Percentiles rank a stretch among this genome's conserved stretches.
phyloP scores from a whole-genome alignment of 805 yeast species.

The Ogataea philodendri region DNA sequence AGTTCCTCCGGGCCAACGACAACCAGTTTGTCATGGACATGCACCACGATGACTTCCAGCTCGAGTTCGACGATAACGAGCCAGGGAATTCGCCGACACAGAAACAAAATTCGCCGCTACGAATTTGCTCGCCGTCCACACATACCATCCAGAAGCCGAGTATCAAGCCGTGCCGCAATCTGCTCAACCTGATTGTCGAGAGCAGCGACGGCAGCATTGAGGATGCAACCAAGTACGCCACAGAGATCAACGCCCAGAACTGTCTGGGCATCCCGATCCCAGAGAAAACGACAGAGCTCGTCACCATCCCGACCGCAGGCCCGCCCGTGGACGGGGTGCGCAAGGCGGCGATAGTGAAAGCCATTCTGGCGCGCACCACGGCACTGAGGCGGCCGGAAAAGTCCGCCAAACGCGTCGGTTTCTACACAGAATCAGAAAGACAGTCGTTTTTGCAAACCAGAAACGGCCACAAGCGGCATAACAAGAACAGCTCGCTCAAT shows the following conservation, averaged over 20 bases:
- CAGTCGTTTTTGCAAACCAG: conserved; percentile 22
- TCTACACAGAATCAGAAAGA: conserved; percentile 32
- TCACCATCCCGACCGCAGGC: conserved; percentile 51
- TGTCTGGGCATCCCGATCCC: conserved; percentile 64
- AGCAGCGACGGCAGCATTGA: conserved; percentile 57
- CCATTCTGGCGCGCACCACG: conserved; percentile 28
- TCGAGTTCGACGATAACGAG: conserved; percentile 21
- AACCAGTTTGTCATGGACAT: conserved; percentile 20
- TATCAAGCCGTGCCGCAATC: conserved; percentile 29
- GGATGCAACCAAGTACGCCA: conserved; percentile 69
- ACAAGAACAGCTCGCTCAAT: conserved; percentile 5
- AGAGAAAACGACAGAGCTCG: conserved; percentile 52
- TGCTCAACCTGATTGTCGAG: conserved; percentile 54
- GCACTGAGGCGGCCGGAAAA: conserved; percentile 7
- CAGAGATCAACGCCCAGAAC: conserved; percentile 62
- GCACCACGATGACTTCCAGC: conserved; percentile 23
- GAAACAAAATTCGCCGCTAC: conserved; percentile 35
- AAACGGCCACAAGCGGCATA: conserved; percentile 7
- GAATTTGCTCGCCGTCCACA: conserved; percentile 43
- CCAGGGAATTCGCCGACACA: not conserved
- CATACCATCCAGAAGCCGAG: conserved; percentile 33
- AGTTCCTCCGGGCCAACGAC: conserved; percentile 19
- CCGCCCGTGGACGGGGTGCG: conserved; percentile 31
- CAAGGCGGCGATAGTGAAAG: conserved; percentile 38
- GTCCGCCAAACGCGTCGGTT: conserved; percentile 23